These are phyloP conservation scores for Fusarium sp. DNA, from an alignment of 2,329 filamentous ascomycete species.

Conservation along the genomic window DNA sequence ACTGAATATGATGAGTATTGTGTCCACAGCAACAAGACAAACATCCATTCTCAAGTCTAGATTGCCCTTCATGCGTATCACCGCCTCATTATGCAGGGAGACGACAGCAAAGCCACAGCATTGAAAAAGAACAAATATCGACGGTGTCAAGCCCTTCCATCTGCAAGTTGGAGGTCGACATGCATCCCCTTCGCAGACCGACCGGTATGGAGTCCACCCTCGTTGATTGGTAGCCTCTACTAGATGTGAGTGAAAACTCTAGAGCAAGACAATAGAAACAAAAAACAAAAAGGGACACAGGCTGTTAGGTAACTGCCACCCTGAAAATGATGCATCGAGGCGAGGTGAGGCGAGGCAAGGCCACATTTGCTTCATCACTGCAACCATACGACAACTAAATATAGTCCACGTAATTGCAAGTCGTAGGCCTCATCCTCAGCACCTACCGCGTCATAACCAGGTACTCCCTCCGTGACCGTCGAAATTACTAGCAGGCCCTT, in stretches of 20 bases:
- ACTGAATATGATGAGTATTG: not conserved
- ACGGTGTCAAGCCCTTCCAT: constrained; percentile 2
- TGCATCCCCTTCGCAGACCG: constrained; percentile 14
- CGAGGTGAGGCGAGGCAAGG: constrained; percentile 3
- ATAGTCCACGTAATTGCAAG: not conserved
- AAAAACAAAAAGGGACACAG: not conserved
- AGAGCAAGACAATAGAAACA: constrained; percentile 8
- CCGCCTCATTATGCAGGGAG: constrained; percentile 20
- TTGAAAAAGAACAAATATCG: constrained; percentile 15
- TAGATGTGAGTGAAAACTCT: not conserved
- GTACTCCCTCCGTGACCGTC: not conserved
- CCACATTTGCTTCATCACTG: not conserved
- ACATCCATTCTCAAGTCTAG: not conserved
- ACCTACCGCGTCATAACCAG: not conserved
- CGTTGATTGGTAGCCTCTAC: too few species aligned
- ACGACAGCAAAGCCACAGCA: constrained; percentile 11
- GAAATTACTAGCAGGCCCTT: not conserved
- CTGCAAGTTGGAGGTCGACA: constrained; percentile 3
- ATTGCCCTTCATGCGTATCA: not conserved
- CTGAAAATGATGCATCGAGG: constrained; percentile 16
- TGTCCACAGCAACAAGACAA: not conserved
- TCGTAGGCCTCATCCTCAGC: not conserved
- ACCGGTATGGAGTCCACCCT: constrained; percentile 39
- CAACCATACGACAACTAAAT: not conserved
- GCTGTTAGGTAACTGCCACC: too few species aligned